phyloP scores from a whole-genome alignment of 768 basidiomycete species.

The Kondoa subrosea region DNA sequence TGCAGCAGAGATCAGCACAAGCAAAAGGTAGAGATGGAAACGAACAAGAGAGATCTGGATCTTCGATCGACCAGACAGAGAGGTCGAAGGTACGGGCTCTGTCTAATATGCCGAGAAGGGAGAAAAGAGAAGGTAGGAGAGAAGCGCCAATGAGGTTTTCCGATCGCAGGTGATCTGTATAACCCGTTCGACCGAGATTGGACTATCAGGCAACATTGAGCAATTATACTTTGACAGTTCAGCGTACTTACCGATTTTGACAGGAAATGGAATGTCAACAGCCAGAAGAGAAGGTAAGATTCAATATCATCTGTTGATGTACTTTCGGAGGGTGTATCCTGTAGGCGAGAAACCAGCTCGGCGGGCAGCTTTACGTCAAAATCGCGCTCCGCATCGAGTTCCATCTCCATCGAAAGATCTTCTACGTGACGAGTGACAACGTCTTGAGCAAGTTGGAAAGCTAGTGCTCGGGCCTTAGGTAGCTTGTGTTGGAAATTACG shows the following conservation, averaged over 20 bases:
- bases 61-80: slow-evolving; percentile 69
- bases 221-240: background rate
- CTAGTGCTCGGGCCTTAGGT: slow-evolving; percentile 54
- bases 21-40: background rate
- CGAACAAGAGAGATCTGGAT: slow-evolving; percentile 45
- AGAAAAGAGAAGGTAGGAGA: slow-evolving; percentile 58
- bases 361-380: slow-evolving; percentile 43
- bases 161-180: slow-evolving; percentile 68
- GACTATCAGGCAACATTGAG: slow-evolving; percentile 42
- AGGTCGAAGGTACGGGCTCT: slow-evolving; percentile 59
- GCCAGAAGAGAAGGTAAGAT: slow-evolving; percentile 13
- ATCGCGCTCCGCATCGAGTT: slow-evolving; percentile 51
- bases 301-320: background rate
- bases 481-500: slow-evolving; percentile 54
- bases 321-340: slow-evolving; percentile 31
- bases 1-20: background rate
- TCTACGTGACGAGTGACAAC: slow-evolving; percentile 63
- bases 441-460: slow-evolving; percentile 52
- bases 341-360: slow-evolving; percentile 50
- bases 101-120: slow-evolving; percentile 47
- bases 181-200: slow-evolving; percentile 63
- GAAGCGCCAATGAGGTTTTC: slow-evolving; percentile 45
- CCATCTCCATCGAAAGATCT: slow-evolving; percentile 68
- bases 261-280: slow-evolving; percentile 19
- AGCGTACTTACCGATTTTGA: slow-evolving; percentile 7